Percentiles rank a stretch among this genome's conserved stretches.
These are phyloP conservation scores for Exophiala alcalophila DNA, from an alignment of 2,329 filamentous ascomycete genomes.

Conservation along the genomic window DNA sequence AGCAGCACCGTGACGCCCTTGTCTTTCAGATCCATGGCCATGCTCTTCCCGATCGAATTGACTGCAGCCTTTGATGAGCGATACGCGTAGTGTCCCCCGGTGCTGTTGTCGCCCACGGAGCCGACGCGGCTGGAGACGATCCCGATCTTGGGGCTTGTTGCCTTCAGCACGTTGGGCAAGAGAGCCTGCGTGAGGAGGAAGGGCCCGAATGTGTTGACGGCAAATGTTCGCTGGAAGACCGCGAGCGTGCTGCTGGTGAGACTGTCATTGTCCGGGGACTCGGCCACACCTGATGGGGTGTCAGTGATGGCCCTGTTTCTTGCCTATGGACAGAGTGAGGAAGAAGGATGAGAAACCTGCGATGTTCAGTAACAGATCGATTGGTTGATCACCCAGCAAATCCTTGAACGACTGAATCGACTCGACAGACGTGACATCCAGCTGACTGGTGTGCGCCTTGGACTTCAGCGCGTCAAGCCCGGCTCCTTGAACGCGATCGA, in stretches of 20 bases:
- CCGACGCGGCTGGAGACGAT: slow-evolving; percentile 46
- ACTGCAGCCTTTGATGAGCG: slow-evolving; percentile 46
- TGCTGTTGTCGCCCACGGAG: slow-evolving; percentile 43
- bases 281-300: slow-evolving; percentile 36
- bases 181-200: slow-evolving; percentile 46
- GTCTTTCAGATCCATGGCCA: slow-evolving; percentile 44
- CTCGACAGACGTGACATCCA: slow-evolving; percentile 26
- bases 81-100: slow-evolving; percentile 46
- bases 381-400: slow-evolving; percentile 18
- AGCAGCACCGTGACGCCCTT: slow-evolving; percentile 42
- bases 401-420: slow-evolving; percentile 28
- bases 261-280: slow-evolving; percentile 34
- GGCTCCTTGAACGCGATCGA: slow-evolving; percentile 23
- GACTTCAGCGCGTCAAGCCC: slow-evolving; percentile 21
- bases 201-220: slow-evolving; percentile 46
- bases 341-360: slow-evolving; percentile 16
- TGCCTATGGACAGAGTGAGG: neutral
- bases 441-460: slow-evolving; percentile 23
- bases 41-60: slow-evolving; percentile 44
- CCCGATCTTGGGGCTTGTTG: slow-evolving; percentile 36
- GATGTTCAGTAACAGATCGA: slow-evolving; percentile 29
- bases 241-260: slow-evolving; percentile 31
- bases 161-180: slow-evolving; percentile 40
- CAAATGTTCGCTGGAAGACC: slow-evolving; percentile 37
- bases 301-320: too few relatives aligned